Percentiles rank a stretch among this genome's conserved stretches.
These are phyloP conservation scores for Lactarius hatsudake DNA, from an alignment of 768 basidiomycete species.

Conservation along the genomic window DNA sequence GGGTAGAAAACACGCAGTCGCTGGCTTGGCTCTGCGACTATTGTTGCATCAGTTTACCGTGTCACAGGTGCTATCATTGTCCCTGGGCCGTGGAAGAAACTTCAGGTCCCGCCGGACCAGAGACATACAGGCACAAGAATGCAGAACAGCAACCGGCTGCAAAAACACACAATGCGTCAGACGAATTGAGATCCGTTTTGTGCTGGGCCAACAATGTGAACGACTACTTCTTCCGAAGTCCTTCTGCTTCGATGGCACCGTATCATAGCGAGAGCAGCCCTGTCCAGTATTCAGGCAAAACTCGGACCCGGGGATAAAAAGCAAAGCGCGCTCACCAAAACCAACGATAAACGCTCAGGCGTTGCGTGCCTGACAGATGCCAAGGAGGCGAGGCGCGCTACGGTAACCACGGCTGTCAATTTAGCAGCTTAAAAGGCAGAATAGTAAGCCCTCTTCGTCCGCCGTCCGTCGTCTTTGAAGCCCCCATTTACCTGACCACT, in stretches of 20 bases:
- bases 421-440: not conserved
- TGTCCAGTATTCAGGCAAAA: not conserved
- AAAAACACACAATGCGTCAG: no score
- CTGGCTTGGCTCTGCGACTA: not conserved
- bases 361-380: not conserved
- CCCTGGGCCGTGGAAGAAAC: not conserved
- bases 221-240: not conserved
- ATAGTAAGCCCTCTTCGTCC: no score
- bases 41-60: not conserved
- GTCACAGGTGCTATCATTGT: not conserved
- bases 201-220: not conserved
- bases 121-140: not conserved
- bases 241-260: not conserved
- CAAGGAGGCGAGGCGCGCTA: not conserved
- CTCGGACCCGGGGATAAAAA: not conserved
- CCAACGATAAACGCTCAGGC: not conserved
- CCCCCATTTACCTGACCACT: not conserved
- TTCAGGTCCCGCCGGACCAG: not conserved
- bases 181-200: not conserved
- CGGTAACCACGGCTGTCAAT: not conserved
- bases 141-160: not conserved
- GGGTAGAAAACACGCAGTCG: not conserved
- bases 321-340: not conserved
- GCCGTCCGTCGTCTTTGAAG: not conserved
- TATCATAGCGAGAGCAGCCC: not conserved